A percentile compares a stretch with the other conserved stretches of the same genome.
phyloP scores from a whole-genome alignment of 108 stramenopile species.

The Discostella pseudostelligera region DNA sequence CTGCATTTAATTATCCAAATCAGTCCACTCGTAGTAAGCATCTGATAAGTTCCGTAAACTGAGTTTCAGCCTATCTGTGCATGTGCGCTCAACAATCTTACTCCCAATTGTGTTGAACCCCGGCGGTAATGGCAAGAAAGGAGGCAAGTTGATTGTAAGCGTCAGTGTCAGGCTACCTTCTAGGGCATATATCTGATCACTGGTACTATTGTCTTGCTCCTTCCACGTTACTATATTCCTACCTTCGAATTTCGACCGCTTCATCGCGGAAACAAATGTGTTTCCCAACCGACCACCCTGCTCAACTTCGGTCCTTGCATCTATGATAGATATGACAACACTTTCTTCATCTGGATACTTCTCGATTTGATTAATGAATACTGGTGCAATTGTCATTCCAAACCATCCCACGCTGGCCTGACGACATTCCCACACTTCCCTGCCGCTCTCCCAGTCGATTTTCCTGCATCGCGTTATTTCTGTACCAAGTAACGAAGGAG shows the following conservation, averaged over 20 bases:
- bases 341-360: conserved; percentile 11
- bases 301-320: conserved; percentile 36
- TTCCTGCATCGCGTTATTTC: conserved; percentile 9
- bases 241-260: conserved; percentile 31
- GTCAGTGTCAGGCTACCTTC: conserved; percentile 38
- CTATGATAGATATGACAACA: conserved; percentile 26
- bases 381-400: conserved; percentile 42
- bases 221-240: conserved; percentile 24
- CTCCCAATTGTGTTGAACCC: conserved; percentile 55
- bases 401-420: conserved; percentile 50
- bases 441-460: conserved; percentile 9
- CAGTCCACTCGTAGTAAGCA: conserved; percentile 46
- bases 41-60: conserved; percentile 24
- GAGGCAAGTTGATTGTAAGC: conserved; percentile 44
- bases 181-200: conserved; percentile 17
- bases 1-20: background rate
- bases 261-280: conserved; percentile 33
- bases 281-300: conserved; percentile 26
- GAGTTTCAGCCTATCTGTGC: conserved; percentile 29
- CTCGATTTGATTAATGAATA: conserved; percentile 47
- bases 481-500: conserved; percentile 29
- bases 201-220: conserved; percentile 6
- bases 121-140: conserved; percentile 48
- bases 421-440: conserved; percentile 39
- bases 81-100: conserved; percentile 50